These are phyloP conservation scores for Kodamaea hsintzibuensis DNA, from an alignment of 805 yeast genomes.

Conservation along the genomic window DNA sequence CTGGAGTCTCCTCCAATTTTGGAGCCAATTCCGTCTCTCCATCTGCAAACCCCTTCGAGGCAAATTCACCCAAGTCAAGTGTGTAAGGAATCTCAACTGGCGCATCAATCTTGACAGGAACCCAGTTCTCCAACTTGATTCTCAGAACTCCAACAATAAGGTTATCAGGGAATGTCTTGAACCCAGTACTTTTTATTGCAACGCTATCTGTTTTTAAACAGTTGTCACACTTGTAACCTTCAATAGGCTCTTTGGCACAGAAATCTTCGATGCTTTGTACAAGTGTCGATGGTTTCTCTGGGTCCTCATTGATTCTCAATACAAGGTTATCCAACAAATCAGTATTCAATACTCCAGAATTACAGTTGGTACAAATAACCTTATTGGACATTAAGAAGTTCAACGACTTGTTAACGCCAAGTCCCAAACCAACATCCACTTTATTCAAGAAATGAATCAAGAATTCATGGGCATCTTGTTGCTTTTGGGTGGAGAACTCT, in stretches of 20 bases:
- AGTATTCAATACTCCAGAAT: conserved; percentile 54
- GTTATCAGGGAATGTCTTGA: conserved; percentile 68
- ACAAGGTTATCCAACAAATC: conserved; percentile 66
- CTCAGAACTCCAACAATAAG: conserved; percentile 75
- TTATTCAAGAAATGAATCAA: conserved; percentile 65
- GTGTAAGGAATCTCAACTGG: conserved; percentile 57
- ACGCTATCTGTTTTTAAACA: conserved; percentile 45
- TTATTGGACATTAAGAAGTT: conserved; percentile 68
- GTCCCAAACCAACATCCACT: conserved; percentile 49
- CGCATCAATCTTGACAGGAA: conserved; percentile 76
- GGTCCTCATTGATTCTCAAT: conserved; percentile 52
- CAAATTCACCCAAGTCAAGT: conserved; percentile 46
- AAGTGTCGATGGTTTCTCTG: conserved; percentile 41
- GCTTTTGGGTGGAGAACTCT: conserved; percentile 84
- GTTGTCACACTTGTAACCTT: conserved; percentile 57
- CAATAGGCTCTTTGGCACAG: conserved; percentile 54
- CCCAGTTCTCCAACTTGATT: conserved; percentile 86
- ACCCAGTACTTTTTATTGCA: conserved; percentile 42
- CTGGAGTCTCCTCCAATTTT: conserved; percentile 6
- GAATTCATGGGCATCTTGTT: conserved; percentile 95
- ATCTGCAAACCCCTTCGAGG: conserved; percentile 41
- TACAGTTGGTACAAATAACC: conserved; percentile 57
- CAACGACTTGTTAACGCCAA: conserved; percentile 55
- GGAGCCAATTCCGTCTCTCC: conserved; percentile 25
- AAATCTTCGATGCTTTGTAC: conserved; percentile 47